Evolutionary conservation across 2,329 filamentous ascomycete genomes (phyloP).

Genomic region (Colletotrichum sp.): DNA sequence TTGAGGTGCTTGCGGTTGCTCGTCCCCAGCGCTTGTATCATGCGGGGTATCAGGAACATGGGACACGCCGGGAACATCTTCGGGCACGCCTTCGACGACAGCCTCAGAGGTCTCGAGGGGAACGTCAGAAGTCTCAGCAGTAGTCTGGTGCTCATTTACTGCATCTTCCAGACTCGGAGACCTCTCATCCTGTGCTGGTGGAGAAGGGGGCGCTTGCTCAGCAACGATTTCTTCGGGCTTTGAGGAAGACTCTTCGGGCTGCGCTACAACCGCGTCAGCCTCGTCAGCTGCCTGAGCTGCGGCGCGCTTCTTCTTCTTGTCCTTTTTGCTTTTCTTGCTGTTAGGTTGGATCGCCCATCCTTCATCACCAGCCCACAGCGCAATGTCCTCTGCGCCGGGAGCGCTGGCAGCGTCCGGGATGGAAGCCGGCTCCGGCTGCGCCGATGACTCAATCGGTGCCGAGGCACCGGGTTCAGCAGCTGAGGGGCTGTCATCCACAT

Average conservation of each 20-base stretch:
- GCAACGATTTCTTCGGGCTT: not conserved
- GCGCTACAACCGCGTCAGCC: not conserved
- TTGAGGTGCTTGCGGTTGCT: not conserved
- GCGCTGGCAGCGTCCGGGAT: not conserved
- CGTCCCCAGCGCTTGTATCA: not conserved
- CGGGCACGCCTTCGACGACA: not conserved
- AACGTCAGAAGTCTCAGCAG: not conserved
- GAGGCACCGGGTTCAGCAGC: not conserved
- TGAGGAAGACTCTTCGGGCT: not conserved
- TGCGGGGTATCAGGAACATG: not conserved
- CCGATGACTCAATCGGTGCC: not conserved
- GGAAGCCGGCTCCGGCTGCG: not conserved
- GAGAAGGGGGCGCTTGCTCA: not conserved
- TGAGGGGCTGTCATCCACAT: not conserved
- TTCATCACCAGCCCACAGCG: conserved; percentile 8
- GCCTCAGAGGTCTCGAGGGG: not conserved
- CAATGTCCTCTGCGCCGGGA: not conserved
- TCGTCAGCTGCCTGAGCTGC: not conserved
- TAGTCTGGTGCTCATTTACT: not conserved
- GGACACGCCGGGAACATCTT: not conserved
- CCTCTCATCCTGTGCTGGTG: not conserved
- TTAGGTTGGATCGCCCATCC: conserved; percentile 18
- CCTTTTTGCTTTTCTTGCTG: conserved; percentile 27
- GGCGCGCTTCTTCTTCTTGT: conserved; percentile 21
- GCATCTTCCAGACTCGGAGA: not conserved